phyloP scores from a whole-genome alignment of 2,329 filamentous ascomycete species.

The Verticillium tricorpus region DNA sequence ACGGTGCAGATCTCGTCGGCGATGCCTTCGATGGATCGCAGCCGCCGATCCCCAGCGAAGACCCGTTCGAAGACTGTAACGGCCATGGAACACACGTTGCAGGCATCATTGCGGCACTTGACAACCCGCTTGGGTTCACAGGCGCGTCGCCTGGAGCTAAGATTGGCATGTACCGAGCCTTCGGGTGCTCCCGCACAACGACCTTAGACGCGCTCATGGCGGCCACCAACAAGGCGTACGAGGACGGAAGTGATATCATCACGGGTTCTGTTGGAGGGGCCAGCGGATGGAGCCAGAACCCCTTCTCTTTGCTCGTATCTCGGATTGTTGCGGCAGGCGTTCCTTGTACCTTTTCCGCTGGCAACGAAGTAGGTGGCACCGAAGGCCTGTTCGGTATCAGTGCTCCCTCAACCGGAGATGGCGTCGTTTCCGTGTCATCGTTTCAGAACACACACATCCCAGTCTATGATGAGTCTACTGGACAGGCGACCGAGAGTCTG shows the following conservation, averaged over 20 bases:
- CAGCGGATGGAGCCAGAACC: slow-evolving; percentile 47
- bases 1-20: slow-evolving; percentile 38
- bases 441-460: slow-evolving; percentile 33
- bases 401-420: slow-evolving; percentile 42
- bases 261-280: slow-evolving; percentile 47
- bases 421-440: slow-evolving; percentile 45
- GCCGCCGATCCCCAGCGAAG: slow-evolving; percentile 26
- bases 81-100: slow-evolving; percentile 42
- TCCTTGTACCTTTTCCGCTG: slow-evolving; percentile 47
- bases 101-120: slow-evolving; percentile 38
- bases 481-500: neutral
- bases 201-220: slow-evolving; percentile 32
- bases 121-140: slow-evolving; percentile 28
- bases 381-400: slow-evolving; percentile 44
- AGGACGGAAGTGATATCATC: slow-evolving; percentile 44
- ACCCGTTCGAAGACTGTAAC: slow-evolving; percentile 32
- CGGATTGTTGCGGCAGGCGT: slow-evolving; percentile 50
- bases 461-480: neutral
- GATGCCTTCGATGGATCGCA: slow-evolving; percentile 24
- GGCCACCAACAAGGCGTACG: slow-evolving; percentile 33
- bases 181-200: slow-evolving; percentile 24
- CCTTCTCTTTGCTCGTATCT: slow-evolving; percentile 43
- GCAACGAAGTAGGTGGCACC: slow-evolving; percentile 37
- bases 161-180: slow-evolving; percentile 32
- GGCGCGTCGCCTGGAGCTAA: slow-evolving; percentile 34